A percentile compares a stretch with the other conserved stretches of the same genome.
Evolutionary conservation across 2,329 filamentous ascomycete species (phyloP).

Genomic region (Fusarium redolens): DNA sequence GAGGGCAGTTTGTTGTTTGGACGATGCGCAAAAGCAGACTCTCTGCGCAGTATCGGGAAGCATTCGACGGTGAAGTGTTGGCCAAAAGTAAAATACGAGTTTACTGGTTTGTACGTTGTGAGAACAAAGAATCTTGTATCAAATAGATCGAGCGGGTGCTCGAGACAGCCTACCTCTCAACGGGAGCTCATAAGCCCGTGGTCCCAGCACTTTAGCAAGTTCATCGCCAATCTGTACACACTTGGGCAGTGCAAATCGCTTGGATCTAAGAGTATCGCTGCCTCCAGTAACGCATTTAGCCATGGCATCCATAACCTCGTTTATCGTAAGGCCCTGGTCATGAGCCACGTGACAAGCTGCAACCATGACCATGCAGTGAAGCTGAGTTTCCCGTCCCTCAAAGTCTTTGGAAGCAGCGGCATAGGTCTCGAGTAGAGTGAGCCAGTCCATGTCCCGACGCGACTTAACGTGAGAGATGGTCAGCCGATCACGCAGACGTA

Average conservation of each 20-base stretch:
- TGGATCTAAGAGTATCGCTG: slow-evolving; percentile 42
- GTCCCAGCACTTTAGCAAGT: slow-evolving; percentile 40
- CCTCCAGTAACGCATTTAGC: slow-evolving; percentile 43
- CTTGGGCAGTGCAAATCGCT: slow-evolving; percentile 43
- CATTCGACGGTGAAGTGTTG: slow-evolving; percentile 44
- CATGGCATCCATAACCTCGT: slow-evolving; percentile 39
- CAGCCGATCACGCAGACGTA: slow-evolving; percentile 31
- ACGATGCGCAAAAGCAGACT: slow-evolving; percentile 38
- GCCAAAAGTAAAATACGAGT: slow-evolving; percentile 44
- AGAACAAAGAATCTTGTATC: slow-evolving; percentile 26
- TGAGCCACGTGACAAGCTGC: slow-evolving; percentile 42
- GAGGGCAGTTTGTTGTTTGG: slow-evolving; percentile 37
- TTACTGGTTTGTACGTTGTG: slow-evolving; percentile 30
- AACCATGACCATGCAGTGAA: slow-evolving; percentile 44
- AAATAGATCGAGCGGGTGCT: background rate
- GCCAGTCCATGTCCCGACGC: slow-evolving; percentile 41
- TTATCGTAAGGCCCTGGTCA: slow-evolving; percentile 35
- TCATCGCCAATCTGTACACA: slow-evolving; percentile 45
- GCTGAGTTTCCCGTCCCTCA: slow-evolving; percentile 40
- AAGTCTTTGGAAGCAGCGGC: slow-evolving; percentile 38
- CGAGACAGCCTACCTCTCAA: slow-evolving; percentile 39
- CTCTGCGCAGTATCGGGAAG: slow-evolving; percentile 41
- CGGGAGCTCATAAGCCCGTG: slow-evolving; percentile 42
- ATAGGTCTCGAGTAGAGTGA: slow-evolving; percentile 39
- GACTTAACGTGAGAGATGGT: slow-evolving; percentile 35